Conservation (phyloP, 2,329 filamentous ascomycete genomes). For the Nemania serpens region DNA sequence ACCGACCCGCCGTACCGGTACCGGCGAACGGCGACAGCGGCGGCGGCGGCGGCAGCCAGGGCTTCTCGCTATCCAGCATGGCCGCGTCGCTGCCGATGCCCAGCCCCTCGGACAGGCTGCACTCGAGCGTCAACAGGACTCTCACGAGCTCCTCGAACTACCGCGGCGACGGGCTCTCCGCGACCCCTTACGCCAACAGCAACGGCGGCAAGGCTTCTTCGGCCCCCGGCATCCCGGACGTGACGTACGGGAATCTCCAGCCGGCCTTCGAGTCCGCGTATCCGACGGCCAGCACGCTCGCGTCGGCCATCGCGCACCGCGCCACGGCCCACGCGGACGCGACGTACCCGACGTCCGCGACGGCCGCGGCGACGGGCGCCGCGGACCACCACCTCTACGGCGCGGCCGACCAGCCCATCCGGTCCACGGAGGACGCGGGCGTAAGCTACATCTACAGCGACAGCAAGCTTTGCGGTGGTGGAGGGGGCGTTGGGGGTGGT, state of each 20-base stretch:
- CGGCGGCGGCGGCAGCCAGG: constrained; percentile 42
- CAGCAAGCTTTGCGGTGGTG: constrained; percentile 30
- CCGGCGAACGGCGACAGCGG: too few relatives aligned
- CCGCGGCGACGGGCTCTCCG: constrained; percentile 35
- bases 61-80: constrained; percentile 49
- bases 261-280: constrained; percentile 36
- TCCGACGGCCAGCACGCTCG: constrained; percentile 23
- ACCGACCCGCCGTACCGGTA: constrained; percentile 43
- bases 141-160: constrained; percentile 39
- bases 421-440: constrained; percentile 32
- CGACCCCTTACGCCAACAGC: constrained; percentile 30
- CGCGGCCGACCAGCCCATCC: constrained; percentile 29
- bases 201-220: constrained; percentile 25
- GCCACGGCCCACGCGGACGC: constrained; percentile 29
- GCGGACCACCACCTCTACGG: constrained; percentile 34
- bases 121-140: constrained; percentile 44
- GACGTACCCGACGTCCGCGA: constrained; percentile 24
- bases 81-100: constrained; percentile 46
- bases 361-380: too few relatives aligned
- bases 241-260: constrained; percentile 38
- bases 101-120: constrained; percentile 39
- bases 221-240: constrained; percentile 32
- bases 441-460: constrained; percentile 40
- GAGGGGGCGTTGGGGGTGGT: constrained; percentile 24
- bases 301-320: constrained; percentile 27